Percentiles rank a stretch among this genome's conserved stretches.
These are phyloP conservation scores for Podila verticillata DNA, from an alignment of 192 early-diverging fungal species.

Conservation along the genomic window DNA sequence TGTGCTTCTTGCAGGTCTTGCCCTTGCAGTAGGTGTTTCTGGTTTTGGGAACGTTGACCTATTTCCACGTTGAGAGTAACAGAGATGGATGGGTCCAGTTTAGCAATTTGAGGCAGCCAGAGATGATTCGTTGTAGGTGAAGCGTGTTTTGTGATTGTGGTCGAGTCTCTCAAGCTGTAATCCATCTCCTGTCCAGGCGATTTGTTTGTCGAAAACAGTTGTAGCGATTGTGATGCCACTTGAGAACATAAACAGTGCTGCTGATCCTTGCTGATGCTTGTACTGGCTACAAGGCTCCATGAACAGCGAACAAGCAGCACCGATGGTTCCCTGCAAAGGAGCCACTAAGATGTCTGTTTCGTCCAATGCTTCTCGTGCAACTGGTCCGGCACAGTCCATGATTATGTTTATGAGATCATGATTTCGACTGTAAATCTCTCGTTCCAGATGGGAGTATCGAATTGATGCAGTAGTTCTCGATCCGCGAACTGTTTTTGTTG, in stretches of 20 bases:
- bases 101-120: background rate
- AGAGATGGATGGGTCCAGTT: background rate
- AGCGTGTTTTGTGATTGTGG: too few species aligned
- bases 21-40: slow-evolving; percentile 99
- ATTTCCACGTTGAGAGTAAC: slow-evolving; percentile 3
- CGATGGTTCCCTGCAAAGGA: background rate
- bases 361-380: background rate
- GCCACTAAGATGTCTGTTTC: background rate
- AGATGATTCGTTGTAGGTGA: too few species aligned
- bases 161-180: too few species aligned
- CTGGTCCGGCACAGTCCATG: background rate
- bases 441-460: background rate
- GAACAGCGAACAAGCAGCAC: background rate
- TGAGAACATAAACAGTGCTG: too few species aligned
- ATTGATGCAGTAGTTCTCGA: too few species aligned
- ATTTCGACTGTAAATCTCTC: background rate
- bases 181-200: too few species aligned
- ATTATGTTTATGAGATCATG: background rate
- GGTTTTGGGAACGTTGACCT: slow-evolving; percentile 99
- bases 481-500: too few species aligned
- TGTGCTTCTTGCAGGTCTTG: slow-evolving; percentile 97
- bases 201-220: too few species aligned
- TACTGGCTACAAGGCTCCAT: too few species aligned
- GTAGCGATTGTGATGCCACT: too few species aligned
- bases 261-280: too few species aligned